These are phyloP conservation scores for Eragrostis tef DNA, from an alignment of 202 grass and related monocot species.

Conservation along the genomic window DNA sequence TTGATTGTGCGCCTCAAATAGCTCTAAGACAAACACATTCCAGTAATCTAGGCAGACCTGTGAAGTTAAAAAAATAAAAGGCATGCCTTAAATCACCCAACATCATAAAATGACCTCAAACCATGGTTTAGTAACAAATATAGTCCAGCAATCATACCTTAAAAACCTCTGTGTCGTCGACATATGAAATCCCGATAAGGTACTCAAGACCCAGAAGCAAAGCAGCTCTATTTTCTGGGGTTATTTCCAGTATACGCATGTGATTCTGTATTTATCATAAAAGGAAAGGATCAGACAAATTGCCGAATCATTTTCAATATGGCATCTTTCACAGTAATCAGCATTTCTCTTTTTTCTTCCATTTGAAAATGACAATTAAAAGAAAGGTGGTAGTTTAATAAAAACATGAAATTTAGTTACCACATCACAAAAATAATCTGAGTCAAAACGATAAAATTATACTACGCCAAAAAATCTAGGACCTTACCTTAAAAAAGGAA, in stretches of 20 bases:
- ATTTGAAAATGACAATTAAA: constrained; percentile 6
- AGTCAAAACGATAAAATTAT: neutral
- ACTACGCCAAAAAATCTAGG: constrained; percentile 1
- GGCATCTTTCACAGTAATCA: constrained; percentile 7
- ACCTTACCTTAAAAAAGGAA: constrained; percentile 88
- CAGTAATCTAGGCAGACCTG: constrained; percentile 99
- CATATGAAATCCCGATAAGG: constrained; percentile 96
- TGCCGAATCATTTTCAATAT: constrained; percentile 1
- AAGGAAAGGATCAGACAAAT: constrained; percentile 26
- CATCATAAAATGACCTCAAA: neutral
- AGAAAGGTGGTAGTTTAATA: neutral
- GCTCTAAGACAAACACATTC: constrained; percentile 91
- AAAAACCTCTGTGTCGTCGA: constrained; percentile 99
- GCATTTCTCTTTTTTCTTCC: constrained; percentile 1
- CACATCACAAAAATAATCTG: constrained; percentile 30
- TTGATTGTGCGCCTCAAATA: constrained; percentile 97
- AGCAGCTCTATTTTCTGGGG: constrained; percentile 80
- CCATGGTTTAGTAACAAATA: constrained; percentile 13
- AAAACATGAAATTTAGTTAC: constrained; percentile 24
- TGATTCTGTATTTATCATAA: constrained; percentile 61
- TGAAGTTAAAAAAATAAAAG: constrained; percentile 45
- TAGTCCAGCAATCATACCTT: constrained; percentile 64
- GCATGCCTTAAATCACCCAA: constrained; percentile 54
- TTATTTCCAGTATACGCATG: constrained; percentile 76
- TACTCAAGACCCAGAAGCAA: constrained; percentile 91